Evolutionary conservation across 805 yeast species (phyloP).

Genomic region (Candida ortonii): DNA sequence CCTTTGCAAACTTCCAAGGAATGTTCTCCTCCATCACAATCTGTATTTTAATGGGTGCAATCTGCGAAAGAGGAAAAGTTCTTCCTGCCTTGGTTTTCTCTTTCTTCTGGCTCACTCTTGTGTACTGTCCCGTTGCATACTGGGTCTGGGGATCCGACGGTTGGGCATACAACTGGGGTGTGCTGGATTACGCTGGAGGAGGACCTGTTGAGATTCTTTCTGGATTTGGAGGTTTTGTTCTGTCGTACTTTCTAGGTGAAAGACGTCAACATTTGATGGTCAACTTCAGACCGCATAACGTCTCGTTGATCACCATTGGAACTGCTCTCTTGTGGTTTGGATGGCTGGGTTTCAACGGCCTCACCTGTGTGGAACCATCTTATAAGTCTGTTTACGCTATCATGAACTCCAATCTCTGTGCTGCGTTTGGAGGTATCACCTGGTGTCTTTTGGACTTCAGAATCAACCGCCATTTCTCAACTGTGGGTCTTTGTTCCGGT

Average conservation of each 20-base stretch:
- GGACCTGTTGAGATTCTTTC: slow-evolving; percentile 94
- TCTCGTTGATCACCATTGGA: slow-evolving; percentile 85
- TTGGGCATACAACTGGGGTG: slow-evolving; percentile 93
- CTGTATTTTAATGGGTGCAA: slow-evolving; percentile 88
- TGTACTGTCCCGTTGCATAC: slow-evolving; percentile 90
- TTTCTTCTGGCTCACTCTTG: slow-evolving; percentile 87
- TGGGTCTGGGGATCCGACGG: slow-evolving; percentile 96
- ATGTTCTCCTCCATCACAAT: slow-evolving; percentile 90
- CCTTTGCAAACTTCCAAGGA: slow-evolving; percentile 83
- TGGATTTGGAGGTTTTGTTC: slow-evolving; percentile 88
- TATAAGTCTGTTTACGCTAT: slow-evolving; percentile 84
- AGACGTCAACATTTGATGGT: slow-evolving; percentile 73
- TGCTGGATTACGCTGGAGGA: slow-evolving; percentile 95
- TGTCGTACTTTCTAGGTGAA: slow-evolving; percentile 75
- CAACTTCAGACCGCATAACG: slow-evolving; percentile 93
- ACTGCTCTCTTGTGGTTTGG: slow-evolving; percentile 88
- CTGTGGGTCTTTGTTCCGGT: slow-evolving; percentile 95
- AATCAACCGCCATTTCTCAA: slow-evolving; percentile 85
- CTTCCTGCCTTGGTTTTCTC: slow-evolving; percentile 79
- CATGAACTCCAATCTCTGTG: slow-evolving; percentile 87
- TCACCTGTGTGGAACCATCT: slow-evolving; percentile 79
- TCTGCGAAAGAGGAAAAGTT: slow-evolving; percentile 89
- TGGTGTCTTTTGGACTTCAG: slow-evolving; percentile 92
- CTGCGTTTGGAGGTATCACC: slow-evolving; percentile 84
- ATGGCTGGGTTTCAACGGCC: slow-evolving; percentile 95